Evolutionary conservation across 139 green algal species (phyloP).

Genomic region (Eudorina sp.): DNA sequence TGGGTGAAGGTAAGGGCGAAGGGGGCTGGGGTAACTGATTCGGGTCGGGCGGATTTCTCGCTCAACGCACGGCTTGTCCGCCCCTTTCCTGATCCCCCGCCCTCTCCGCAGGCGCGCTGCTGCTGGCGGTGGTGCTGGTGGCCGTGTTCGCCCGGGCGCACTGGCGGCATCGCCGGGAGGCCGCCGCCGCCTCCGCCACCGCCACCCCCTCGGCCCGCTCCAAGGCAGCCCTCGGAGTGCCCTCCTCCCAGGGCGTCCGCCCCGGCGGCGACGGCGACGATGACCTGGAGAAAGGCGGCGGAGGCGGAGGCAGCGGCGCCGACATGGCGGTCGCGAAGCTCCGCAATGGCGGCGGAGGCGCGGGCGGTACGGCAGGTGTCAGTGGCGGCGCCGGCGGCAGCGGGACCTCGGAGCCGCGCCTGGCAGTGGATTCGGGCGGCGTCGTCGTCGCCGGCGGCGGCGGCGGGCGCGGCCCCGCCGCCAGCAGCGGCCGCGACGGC

Average conservation of each 20-base stretch:
- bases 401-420: not conserved
- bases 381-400: not conserved
- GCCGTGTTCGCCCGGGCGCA: not conserved
- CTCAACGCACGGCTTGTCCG: no score
- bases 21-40: no score
- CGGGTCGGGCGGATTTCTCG: no score
- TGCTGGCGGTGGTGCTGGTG: not conserved
- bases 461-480: not conserved
- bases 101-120: not conserved
- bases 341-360: not conserved
- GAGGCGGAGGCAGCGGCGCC: conserved; percentile 4
- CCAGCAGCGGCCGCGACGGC: not conserved
- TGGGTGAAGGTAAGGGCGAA: no score
- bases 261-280: no score
- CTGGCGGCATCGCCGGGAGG: not conserved
- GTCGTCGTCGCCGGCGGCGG: no score
- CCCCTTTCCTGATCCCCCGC: not conserved
- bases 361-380: not conserved
- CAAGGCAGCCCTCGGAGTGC: not conserved
- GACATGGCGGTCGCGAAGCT: not conserved
- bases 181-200: not conserved
- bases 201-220: not conserved
- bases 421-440: not conserved
- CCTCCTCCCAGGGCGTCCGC: not conserved
- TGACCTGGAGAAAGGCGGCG: conserved; percentile 10